phyloP scores from a whole-genome alignment of 1,139 yeast genomes.

The Meyerozyma sp. region DNA sequence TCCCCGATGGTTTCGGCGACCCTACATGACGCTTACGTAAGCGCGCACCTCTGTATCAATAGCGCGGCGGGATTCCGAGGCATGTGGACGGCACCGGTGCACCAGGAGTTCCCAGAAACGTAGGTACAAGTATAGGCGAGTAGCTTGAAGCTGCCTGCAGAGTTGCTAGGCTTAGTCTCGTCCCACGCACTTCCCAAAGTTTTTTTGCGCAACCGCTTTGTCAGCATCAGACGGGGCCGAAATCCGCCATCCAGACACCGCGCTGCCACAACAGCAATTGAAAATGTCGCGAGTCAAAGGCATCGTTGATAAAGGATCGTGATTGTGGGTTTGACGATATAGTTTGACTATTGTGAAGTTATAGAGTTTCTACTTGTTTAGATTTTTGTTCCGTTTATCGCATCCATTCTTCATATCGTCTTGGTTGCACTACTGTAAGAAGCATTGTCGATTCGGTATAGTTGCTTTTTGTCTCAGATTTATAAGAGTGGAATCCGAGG shows the following conservation, averaged over 20 bases:
- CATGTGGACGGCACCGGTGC: not conserved
- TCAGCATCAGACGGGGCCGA: not conserved
- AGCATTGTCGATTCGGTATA: not conserved
- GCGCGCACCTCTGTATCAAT: not conserved
- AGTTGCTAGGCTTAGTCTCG: too few species aligned
- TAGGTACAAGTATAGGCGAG: not conserved
- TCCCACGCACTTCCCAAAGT: too few species aligned
- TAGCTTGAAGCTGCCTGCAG: too few species aligned
- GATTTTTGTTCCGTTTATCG: not conserved
- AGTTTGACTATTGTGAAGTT: not conserved
- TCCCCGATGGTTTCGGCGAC: not conserved
- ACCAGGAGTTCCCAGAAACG: not conserved
- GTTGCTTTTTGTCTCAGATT: conserved; percentile 1
- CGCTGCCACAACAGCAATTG: conserved; percentile 1
- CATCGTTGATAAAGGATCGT: not conserved
- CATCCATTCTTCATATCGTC: not conserved
- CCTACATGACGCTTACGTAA: not conserved
- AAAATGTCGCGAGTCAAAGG: not conserved
- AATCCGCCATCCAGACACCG: not conserved
- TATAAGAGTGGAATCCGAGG: not conserved
- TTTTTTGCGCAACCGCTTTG: too few species aligned
- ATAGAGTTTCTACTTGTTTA: not conserved
- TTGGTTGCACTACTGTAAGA: not conserved
- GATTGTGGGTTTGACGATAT: not conserved
- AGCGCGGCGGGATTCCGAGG: too few species aligned